Evolutionary conservation across 768 basidiomycete species (phyloP), one percentile per base, ranked within the genome.

Genomic region (Pleurotus platypus): DNA sequence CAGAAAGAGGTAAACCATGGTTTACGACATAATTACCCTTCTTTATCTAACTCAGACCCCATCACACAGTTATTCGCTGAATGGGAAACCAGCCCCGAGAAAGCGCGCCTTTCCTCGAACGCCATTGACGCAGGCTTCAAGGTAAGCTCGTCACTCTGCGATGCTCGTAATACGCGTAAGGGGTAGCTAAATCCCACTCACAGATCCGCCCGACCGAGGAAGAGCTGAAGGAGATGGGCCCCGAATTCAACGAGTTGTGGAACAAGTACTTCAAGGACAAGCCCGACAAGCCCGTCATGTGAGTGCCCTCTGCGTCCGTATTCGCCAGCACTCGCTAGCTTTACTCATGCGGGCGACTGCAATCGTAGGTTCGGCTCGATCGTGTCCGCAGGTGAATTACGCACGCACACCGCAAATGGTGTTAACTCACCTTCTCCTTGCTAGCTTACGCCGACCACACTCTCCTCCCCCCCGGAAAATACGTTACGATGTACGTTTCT

Each of bases 271-370:
- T 89, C 80, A 86, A 84, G 75, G 83, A 89, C 74, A 88, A 87
- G 75, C 86, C 86, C 55, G 86, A 87, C 75, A 89, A 88, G 75
- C 87, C 86, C 2, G 84, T 87, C 58, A 87, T 87, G 85, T 82
- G 67, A 55, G 75, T 67, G 0, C 22, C 20, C 13, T 18, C 7
- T 18, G 48, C 27, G 26, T 35, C 22, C 22, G 30, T 24, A 3
- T 11, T 35, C 30, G 3, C 8, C 30, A 11, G 30, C 11, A 11
- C 2, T 35, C 11, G 3, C 2, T 2, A 11, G 1, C 9, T 11
- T 35, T 35, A 11, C 11, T 35, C 30, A 35, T 35, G 8, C 30
- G 9, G 30, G 43, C 11, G 20, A 7, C 46, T 24, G 6, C 56
- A 26, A 69, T 49, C 22, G 8, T 57, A 70, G 78, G 79, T 86